A percentile compares a stretch with the other conserved stretches of the same genome.
These are phyloP conservation scores for Caryopteris hybrid DNA, from an alignment of 305 asterid genomes.

Conservation along the genomic window DNA sequence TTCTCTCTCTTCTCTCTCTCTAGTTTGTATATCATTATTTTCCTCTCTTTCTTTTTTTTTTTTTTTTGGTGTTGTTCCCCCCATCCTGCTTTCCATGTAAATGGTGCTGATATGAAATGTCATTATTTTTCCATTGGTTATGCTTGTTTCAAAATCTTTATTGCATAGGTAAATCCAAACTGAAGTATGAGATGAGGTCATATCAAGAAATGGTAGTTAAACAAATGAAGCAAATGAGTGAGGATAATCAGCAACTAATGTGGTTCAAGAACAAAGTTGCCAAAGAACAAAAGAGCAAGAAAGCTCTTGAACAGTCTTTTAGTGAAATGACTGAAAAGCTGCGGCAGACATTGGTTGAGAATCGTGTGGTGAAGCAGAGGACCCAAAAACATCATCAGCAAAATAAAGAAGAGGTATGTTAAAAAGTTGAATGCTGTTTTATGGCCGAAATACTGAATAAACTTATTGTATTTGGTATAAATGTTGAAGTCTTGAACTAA, in stretches of 20 bases:
- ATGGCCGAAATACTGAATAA: not conserved
- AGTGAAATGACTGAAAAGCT: constrained; percentile 33
- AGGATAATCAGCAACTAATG: constrained; percentile 56
- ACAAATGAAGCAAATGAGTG: constrained; percentile 63
- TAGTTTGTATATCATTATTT: too few species aligned
- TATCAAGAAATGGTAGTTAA: constrained; percentile 58
- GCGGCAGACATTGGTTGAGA: constrained; percentile 39
- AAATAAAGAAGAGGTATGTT: constrained; percentile 58
- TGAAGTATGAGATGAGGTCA: constrained; percentile 57
- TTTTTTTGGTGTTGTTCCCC: not conserved
- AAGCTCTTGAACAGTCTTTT: constrained; percentile 46
- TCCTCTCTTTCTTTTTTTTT: too few species aligned
- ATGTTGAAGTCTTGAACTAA: not conserved
- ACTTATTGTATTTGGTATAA: not conserved
- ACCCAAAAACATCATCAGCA: constrained; percentile 48
- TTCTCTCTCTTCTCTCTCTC: constrained; percentile 12
- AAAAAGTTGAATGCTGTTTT: constrained; percentile 10
- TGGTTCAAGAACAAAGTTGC: constrained; percentile 43
- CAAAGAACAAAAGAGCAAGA: constrained; percentile 47
- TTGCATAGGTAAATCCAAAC: constrained; percentile 49
- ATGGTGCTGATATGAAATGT: too few species aligned
- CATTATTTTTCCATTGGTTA: not conserved
- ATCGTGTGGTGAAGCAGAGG: constrained; percentile 31
- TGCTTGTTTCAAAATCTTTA: not conserved
- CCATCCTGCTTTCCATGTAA: not conserved